A percentile compares a stretch with the other conserved stretches of the same genome.
These are phyloP conservation scores for Barnettozyma hawaiiensis DNA, from an alignment of 1,139 yeast genomes.

Conservation along the genomic window DNA sequence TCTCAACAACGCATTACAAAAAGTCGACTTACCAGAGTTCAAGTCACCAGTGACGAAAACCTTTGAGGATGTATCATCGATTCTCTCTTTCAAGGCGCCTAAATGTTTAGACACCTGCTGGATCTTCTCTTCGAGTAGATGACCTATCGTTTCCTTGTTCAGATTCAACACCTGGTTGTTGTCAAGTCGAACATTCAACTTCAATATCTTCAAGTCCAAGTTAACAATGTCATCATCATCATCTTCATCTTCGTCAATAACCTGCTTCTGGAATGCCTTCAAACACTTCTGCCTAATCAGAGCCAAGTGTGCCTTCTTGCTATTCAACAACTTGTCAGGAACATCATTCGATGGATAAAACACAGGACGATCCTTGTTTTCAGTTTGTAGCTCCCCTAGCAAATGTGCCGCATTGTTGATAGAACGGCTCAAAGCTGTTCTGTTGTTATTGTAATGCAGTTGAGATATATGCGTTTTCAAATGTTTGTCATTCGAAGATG, in stretches of 20 bases:
- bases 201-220: slow-evolving; percentile 53
- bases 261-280: slow-evolving; percentile 19
- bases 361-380: slow-evolving; percentile 56
- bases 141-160: slow-evolving; percentile 61
- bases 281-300: slow-evolving; percentile 41
- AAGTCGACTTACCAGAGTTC: slow-evolving; percentile 94
- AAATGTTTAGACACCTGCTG: slow-evolving; percentile 60
- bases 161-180: slow-evolving; percentile 45
- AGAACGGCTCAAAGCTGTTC: slow-evolving; percentile 54
- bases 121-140: slow-evolving; percentile 59
- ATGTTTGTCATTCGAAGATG: slow-evolving; percentile 20
- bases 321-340: slow-evolving; percentile 37
- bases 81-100: slow-evolving; percentile 68
- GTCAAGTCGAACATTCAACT: slow-evolving; percentile 55
- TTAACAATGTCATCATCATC: slow-evolving; percentile 23
- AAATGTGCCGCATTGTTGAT: slow-evolving; percentile 53
- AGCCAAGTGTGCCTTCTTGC: slow-evolving; percentile 38
- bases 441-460: slow-evolving; percentile 62
- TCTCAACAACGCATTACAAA: slow-evolving; percentile 84
- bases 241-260: slow-evolving; percentile 21
- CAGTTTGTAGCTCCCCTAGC: slow-evolving; percentile 47
- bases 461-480: slow-evolving; percentile 52
- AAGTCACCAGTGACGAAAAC: slow-evolving; percentile 96
- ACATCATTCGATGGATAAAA: slow-evolving; percentile 54
- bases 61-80: slow-evolving; percentile 88